Evolutionary conservation across 345 rosid species (phyloP).

Genomic region (Lumnitzera littorea): DNA sequence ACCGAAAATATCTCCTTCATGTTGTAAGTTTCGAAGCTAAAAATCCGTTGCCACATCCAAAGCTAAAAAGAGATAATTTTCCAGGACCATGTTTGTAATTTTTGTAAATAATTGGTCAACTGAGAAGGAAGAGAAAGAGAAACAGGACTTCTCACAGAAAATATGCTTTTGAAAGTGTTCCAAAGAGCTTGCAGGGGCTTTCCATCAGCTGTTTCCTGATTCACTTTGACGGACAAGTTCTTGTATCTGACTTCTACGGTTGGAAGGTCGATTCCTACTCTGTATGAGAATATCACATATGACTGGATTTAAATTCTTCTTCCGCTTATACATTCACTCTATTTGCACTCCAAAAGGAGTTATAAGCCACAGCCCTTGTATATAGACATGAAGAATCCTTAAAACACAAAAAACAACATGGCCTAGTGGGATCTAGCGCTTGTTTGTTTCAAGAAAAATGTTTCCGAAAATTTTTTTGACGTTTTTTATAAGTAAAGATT

Average conservation of each 20-base stretch:
- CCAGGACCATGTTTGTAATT: not conserved
- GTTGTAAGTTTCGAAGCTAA: too few relatives aligned
- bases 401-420: too few relatives aligned
- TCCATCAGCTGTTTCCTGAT: conserved; percentile 27
- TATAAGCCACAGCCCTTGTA: too few relatives aligned
- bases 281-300: not conserved
- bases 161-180: conserved; percentile 20
- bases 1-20: conserved; percentile 1
- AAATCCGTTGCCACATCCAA: not conserved
- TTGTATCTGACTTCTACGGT: conserved; percentile 31
- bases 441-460: too few relatives aligned
- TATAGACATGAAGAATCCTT: too few relatives aligned
- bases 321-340: too few relatives aligned
- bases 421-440: too few relatives aligned
- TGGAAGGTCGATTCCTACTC: conserved; percentile 29
- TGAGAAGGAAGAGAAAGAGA: not conserved
- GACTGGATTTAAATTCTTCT: too few relatives aligned
- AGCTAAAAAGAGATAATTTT: not conserved
- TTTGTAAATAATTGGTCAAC: not conserved
- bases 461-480: too few relatives aligned
- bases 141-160: conserved; percentile 19
- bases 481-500: too few relatives aligned
- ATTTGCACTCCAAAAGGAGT: too few relatives aligned
- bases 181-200: conserved; percentile 31
- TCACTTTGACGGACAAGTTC: conserved; percentile 27